phyloP scores from a whole-genome alignment of 2,329 filamentous ascomycete species.

The Pyricularia sp. region DNA sequence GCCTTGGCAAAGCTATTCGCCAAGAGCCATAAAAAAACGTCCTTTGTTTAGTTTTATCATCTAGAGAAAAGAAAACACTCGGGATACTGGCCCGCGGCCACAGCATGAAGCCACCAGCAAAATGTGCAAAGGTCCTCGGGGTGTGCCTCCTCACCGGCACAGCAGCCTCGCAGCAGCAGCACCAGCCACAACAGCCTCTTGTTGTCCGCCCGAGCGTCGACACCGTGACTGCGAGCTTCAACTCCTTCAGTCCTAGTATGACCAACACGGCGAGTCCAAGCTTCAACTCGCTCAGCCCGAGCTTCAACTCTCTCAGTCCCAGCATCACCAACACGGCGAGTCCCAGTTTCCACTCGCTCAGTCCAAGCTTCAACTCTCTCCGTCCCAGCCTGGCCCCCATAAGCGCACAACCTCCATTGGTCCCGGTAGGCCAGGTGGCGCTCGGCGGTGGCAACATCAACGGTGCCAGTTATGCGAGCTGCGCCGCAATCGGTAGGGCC shows the following conservation, averaged over 20 bases:
- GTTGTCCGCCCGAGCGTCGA: not conserved
- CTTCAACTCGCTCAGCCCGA: not conserved
- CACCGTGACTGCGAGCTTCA: not conserved
- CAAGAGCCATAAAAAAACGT: not conserved
- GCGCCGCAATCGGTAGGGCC: conserved; percentile 15
- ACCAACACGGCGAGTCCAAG: not conserved
- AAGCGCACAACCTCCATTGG: not conserved
- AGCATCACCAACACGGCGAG: not conserved
- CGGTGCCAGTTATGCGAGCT: conserved; percentile 8
- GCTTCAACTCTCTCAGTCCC: not conserved
- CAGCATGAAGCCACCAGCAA: not conserved
- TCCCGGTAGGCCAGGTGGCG: not conserved
- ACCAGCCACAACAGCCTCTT: not conserved
- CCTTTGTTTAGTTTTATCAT: not conserved
- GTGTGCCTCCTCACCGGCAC: not conserved
- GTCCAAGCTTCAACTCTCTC: not conserved
- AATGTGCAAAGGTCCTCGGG: not conserved
- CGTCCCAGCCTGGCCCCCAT: not conserved
- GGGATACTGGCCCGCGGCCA: not conserved
- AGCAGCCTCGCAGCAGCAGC: not conserved
- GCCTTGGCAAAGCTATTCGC: not conserved
- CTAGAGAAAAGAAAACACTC: not conserved
- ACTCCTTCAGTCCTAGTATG: not conserved
- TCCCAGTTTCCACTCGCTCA: too few species aligned
- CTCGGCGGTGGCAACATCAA: not conserved